Conservation (phyloP, 2,329 filamentous ascomycete species). For the Bisporella sp. region DNA sequence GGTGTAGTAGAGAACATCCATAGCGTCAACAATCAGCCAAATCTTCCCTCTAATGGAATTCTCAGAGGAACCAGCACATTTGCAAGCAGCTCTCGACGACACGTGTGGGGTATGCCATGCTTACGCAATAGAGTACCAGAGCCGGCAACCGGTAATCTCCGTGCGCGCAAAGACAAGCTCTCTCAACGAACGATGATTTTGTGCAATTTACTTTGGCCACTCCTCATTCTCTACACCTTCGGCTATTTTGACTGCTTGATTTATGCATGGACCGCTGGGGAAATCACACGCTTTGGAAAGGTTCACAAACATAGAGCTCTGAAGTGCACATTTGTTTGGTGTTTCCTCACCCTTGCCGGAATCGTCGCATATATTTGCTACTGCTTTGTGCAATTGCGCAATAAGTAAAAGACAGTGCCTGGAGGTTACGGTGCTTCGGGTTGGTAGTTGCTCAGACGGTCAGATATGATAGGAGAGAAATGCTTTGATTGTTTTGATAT, state of each 20-base stretch:
- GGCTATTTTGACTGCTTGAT: constrained; percentile 22
- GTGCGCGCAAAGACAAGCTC: constrained; percentile 12
- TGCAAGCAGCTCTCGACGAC: too few relatives aligned
- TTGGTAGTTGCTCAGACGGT: too few relatives aligned
- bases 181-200: constrained; percentile 17
- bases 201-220: constrained; percentile 22
- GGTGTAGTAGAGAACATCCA: too few relatives aligned
- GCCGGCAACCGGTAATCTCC: not conserved
- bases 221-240: constrained; percentile 18
- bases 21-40: too few relatives aligned
- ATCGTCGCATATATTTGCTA: constrained; percentile 14
- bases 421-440: too few relatives aligned
- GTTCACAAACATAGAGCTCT: constrained; percentile 18
- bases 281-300: constrained; percentile 16
- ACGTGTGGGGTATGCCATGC: too few relatives aligned
- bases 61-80: too few relatives aligned
- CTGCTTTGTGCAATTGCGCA: constrained; percentile 7
- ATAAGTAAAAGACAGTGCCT: not conserved
- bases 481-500: too few relatives aligned
- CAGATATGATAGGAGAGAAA: too few relatives aligned
- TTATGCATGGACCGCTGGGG: constrained; percentile 18
- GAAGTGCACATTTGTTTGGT: constrained; percentile 13
- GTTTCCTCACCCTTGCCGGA: constrained; percentile 10
- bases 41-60: too few relatives aligned
- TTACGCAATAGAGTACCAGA: too few relatives aligned